Percentiles rank a stretch among this genome's conserved stretches.
Conservation (phyloP, 345 rosid genomes). For the Clarkia xantiana region DNA sequence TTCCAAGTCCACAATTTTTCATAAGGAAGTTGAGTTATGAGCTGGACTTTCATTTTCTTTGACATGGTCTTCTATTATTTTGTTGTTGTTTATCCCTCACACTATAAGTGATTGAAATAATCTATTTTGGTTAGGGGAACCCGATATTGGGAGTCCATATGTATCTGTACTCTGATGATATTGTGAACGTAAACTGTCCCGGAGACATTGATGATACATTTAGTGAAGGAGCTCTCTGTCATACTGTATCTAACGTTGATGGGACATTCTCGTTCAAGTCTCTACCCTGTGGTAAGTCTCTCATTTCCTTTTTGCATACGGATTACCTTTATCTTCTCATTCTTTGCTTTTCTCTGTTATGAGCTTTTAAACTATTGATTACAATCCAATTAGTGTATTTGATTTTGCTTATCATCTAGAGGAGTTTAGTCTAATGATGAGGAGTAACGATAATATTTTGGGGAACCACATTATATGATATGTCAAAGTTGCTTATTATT, state of each 20-base stretch:
- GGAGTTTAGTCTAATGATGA: too few relatives aligned
- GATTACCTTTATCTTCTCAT: background rate
- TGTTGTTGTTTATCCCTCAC: background rate
- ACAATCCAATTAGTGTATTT: background rate
- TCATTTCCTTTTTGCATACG: constrained; percentile 2
- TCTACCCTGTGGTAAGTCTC: constrained; percentile 66
- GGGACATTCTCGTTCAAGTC: constrained; percentile 69
- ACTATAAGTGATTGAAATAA: background rate
- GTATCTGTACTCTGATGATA: constrained; percentile 75
- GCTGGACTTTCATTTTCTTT: too few relatives aligned
- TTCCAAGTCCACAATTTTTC: too few relatives aligned
- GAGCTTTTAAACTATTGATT: background rate
- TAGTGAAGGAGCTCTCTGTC: constrained; percentile 63
- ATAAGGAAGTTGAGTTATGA: too few relatives aligned
- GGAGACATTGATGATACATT: constrained; percentile 45
- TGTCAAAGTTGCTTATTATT: too few relatives aligned
- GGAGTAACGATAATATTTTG: too few relatives aligned
- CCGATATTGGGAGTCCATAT: constrained; percentile 81
- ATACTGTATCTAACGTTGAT: constrained; percentile 64
- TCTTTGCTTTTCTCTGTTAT: background rate
- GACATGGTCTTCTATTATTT: background rate
- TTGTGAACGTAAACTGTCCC: constrained; percentile 48
- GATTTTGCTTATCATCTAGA: too few relatives aligned
- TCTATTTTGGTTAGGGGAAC: constrained; percentile 48
- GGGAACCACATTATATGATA: too few relatives aligned